A percentile compares a stretch with the other conserved stretches of the same genome.
These are phyloP conservation scores for Paradendryphiella salina DNA, from an alignment of 2,329 filamentous ascomycete genomes.

Conservation along the genomic window DNA sequence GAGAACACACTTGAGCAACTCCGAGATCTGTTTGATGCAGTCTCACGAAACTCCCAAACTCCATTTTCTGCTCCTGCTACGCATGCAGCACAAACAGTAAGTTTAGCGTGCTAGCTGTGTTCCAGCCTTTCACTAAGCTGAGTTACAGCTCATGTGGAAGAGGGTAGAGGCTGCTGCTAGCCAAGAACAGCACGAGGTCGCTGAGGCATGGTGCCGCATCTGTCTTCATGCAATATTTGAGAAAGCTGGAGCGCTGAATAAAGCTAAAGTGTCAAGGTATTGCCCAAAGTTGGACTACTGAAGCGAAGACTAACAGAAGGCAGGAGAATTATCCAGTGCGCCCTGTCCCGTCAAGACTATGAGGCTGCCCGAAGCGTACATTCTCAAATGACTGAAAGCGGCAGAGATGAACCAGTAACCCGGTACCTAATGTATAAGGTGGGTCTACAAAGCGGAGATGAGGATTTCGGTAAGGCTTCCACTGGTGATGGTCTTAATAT, in stretches of 20 bases:
- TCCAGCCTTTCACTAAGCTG: neutral
- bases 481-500: neutral
- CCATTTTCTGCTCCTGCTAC: slow-evolving; percentile 64
- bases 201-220: slow-evolving; percentile 72
- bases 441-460: slow-evolving; percentile 63
- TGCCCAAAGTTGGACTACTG: neutral
- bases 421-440: slow-evolving; percentile 76
- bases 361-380: slow-evolving; percentile 60
- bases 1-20: slow-evolving; percentile 47
- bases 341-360: slow-evolving; percentile 62
- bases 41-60: slow-evolving; percentile 53
- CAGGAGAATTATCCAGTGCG: slow-evolving; percentile 75
- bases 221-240: slow-evolving; percentile 69
- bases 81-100: slow-evolving; percentile 68
- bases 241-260: slow-evolving; percentile 66
- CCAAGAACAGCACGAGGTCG: slow-evolving; percentile 56
- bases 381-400: slow-evolving; percentile 60
- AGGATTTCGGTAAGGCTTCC: slow-evolving; percentile 52
- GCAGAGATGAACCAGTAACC: slow-evolving; percentile 66
- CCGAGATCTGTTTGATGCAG: slow-evolving; percentile 50
- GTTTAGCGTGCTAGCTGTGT: slow-evolving; percentile 22
- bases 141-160: slow-evolving; percentile 75
- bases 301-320: neutral
- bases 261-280: slow-evolving; percentile 68
- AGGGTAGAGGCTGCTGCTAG: slow-evolving; percentile 64